Evolutionary conservation across 139 green algal genomes (phyloP).

Genomic region (Chlorella sp.): DNA sequence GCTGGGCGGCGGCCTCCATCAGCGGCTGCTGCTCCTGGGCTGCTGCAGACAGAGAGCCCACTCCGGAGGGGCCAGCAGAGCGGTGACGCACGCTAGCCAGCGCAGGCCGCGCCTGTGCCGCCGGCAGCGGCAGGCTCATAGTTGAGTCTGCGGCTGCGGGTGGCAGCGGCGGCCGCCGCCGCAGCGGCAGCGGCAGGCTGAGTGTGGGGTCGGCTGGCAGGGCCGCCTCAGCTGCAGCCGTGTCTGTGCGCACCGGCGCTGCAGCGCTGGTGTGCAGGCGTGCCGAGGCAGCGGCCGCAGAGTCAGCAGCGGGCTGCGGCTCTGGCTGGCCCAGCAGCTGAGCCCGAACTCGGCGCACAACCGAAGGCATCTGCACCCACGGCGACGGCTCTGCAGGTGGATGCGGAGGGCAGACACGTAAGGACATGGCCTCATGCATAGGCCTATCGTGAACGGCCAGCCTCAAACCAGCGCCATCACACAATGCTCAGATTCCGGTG

Average conservation of each 20-base stretch:
- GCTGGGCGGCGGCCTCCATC: no score
- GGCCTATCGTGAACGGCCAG: no score
- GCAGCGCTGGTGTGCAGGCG: not conserved
- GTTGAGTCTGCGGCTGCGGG: not conserved
- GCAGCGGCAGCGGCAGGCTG: slow-evolving; percentile 2
- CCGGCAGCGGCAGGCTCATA: not conserved
- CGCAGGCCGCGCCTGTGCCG: not conserved
- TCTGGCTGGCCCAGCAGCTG: not conserved
- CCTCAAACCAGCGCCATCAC: no score
- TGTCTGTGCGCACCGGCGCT: not conserved
- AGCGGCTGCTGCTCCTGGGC: no score
- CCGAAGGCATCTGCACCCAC: slow-evolving; percentile 1
- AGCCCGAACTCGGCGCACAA: not conserved
- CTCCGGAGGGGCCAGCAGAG: not conserved
- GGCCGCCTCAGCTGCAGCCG: not conserved
- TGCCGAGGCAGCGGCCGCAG: not conserved
- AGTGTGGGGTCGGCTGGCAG: not conserved
- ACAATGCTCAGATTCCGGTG: no score
- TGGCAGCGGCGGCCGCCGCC: not conserved
- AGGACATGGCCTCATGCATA: no score
- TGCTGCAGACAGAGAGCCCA: no score
- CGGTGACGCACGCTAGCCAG: not conserved
- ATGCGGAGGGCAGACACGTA: no score
- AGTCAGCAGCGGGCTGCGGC: not conserved
- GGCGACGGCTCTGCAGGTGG: not conserved